phyloP scores from a whole-genome alignment of 2,329 filamentous ascomycete species.

The Cladosporium halotolerans region DNA sequence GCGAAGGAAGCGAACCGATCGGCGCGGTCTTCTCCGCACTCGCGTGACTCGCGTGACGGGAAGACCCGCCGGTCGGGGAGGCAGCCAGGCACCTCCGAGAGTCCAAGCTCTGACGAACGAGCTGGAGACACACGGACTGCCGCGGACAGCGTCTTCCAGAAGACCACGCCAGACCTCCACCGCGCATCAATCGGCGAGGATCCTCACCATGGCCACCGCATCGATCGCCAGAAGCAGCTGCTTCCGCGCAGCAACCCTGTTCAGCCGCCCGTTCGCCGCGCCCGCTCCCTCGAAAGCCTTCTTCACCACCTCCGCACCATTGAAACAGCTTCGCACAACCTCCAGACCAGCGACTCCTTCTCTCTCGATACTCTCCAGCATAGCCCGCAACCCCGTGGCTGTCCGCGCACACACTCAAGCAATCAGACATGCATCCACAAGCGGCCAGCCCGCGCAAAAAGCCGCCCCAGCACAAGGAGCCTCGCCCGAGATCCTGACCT shows the following conservation, averaged over 20 bases:
- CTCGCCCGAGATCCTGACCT: constrained; percentile 44
- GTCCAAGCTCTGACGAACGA: no score
- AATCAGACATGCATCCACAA: constrained; percentile 5
- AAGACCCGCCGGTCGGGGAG: no score
- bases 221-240: constrained; percentile 7
- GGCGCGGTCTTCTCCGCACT: no score
- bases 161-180: not conserved
- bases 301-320: constrained; percentile 10
- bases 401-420: not conserved
- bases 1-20: not conserved
- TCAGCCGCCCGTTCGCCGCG: constrained; percentile 1
- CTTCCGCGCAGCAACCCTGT: constrained; percentile 1
- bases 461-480: constrained; percentile 6
- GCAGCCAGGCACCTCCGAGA: no score
- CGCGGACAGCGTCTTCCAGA: not conserved
- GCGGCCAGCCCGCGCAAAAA: not conserved
- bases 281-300: constrained; percentile 4
- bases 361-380: not conserved
- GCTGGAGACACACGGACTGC: not conserved
- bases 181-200: not conserved
- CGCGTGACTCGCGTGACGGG: no score
- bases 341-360: not conserved
- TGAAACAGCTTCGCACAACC: constrained; percentile 3
- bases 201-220: not conserved
- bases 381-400: not conserved